These are phyloP conservation scores for Pinus taeda DNA, from an alignment of 75 land plant genomes.

Conservation along the genomic window DNA sequence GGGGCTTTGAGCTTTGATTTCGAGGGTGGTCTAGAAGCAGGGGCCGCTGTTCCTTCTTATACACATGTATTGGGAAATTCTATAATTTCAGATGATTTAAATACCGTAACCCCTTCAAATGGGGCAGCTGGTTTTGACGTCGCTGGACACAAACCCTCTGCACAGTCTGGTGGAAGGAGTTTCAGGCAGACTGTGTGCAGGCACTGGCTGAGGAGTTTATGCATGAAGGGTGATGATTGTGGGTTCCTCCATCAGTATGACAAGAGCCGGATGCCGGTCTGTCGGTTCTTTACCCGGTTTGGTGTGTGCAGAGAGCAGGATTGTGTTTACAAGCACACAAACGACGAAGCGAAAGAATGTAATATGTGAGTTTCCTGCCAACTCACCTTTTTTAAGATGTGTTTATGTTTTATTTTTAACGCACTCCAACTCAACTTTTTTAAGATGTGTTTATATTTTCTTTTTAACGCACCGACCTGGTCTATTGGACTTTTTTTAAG, in stretches of 20 bases:
- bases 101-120: slow-evolving; percentile 9
- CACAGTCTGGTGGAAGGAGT: slow-evolving; percentile 50
- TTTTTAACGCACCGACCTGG: background rate
- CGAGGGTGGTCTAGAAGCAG: slow-evolving; percentile 86
- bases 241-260: slow-evolving; percentile 98
- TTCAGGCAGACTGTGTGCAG: slow-evolving; percentile 98
- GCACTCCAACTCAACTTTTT: background rate
- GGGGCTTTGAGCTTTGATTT: slow-evolving; percentile 96
- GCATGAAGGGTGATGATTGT: slow-evolving; percentile 99
- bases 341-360: slow-evolving; percentile 98
- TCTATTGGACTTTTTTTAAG: too few relatives aligned
- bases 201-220: slow-evolving; percentile 94
- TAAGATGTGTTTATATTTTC: background rate
- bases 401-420: slow-evolving; percentile 1
- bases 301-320: slow-evolving; percentile 99
- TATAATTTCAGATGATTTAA: background rate
- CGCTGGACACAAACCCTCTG: background rate
- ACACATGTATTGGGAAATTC: background rate
- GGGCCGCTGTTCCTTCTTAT: slow-evolving; percentile 9
- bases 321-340: slow-evolving; percentile 97
- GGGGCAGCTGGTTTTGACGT: background rate
- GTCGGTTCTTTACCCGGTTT: slow-evolving; percentile 81
- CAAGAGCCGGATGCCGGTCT: slow-evolving; percentile 93
- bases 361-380: slow-evolving; percentile 70
- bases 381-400: background rate